A percentile compares a stretch with the other conserved stretches of the same genome.
These are phyloP conservation scores for Microsporum ferrugineum DNA, from an alignment of 2,329 filamentous ascomycete species.

Conservation along the genomic window DNA sequence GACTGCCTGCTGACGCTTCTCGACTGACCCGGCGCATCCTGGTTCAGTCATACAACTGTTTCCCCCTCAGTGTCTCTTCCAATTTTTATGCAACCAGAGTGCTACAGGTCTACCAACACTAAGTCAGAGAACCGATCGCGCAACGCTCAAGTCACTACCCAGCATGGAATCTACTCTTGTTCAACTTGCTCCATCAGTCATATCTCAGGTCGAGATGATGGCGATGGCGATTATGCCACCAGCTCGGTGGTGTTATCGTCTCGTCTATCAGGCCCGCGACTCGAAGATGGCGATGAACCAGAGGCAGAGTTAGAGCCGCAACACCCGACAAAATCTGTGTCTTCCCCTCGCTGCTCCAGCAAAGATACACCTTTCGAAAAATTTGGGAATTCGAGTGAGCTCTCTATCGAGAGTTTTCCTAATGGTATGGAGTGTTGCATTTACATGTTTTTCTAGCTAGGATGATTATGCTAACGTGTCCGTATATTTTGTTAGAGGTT, in stretches of 20 bases:
- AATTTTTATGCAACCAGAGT: slow-evolving; percentile 57
- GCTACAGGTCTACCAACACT: slow-evolving; percentile 34
- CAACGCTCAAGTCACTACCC: slow-evolving; percentile 33
- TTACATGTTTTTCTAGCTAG: slow-evolving; percentile 11
- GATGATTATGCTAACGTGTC: slow-evolving; percentile 1
- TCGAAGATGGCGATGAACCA: not conserved
- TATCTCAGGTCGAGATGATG: slow-evolving; percentile 32
- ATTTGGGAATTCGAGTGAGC: slow-evolving; percentile 24
- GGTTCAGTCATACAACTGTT: slow-evolving; percentile 44
- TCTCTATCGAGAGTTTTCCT: slow-evolving; percentile 53
- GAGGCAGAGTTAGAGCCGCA: slow-evolving; percentile 10
- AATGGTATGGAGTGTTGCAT: slow-evolving; percentile 52
- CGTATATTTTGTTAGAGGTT: slow-evolving; percentile 53
- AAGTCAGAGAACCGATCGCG: slow-evolving; percentile 31
- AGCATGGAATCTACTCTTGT: slow-evolving; percentile 47
- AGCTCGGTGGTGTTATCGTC: slow-evolving; percentile 12
- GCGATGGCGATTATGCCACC: slow-evolving; percentile 22
- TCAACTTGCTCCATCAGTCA: slow-evolving; percentile 34
- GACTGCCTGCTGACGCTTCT: not conserved
- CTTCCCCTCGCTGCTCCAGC: slow-evolving; percentile 41
- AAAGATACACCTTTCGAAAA: slow-evolving; percentile 42
- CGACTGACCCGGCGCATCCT: slow-evolving; percentile 42
- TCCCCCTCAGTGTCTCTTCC: slow-evolving; percentile 23
- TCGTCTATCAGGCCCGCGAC: slow-evolving; percentile 16
- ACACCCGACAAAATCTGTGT: slow-evolving; percentile 24